Conservation (phyloP, 345 rosid genomes). For the Linum lewisii region DNA sequence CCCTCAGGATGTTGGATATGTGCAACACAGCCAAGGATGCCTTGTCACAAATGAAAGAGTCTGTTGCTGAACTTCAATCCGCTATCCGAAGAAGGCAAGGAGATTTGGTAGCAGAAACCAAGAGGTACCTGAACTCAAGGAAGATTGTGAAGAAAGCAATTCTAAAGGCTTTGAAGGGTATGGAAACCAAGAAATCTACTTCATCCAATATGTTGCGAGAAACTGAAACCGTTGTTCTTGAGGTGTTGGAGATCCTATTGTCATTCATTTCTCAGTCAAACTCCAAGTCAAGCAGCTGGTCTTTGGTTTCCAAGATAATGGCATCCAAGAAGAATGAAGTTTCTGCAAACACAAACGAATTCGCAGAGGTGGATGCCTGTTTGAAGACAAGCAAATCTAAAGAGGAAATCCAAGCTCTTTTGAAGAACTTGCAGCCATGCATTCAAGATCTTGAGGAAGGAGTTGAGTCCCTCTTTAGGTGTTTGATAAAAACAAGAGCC, state of each 20-base stretch:
- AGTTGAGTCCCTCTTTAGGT: background rate
- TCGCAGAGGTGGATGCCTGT: background rate
- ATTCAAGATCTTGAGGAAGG: background rate
- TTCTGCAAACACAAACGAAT: background rate
- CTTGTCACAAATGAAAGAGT: background rate
- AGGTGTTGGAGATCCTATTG: background rate
- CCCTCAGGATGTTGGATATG: background rate
- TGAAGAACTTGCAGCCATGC: background rate
- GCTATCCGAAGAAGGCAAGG: background rate
- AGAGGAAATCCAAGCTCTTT: background rate
- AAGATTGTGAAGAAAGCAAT: background rate
- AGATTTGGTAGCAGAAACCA: background rate
- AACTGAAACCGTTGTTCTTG: background rate
- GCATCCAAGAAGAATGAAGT: too few relatives aligned
- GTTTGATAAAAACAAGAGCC: background rate
- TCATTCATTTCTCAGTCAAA: background rate
- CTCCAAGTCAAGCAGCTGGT: background rate
- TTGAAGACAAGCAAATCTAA: background rate
- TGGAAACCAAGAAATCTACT: background rate
- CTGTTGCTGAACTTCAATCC: background rate
- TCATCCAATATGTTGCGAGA: background rate
- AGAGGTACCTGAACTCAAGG: background rate
- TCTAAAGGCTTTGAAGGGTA: background rate
- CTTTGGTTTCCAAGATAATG: background rate
- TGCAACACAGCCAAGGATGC: background rate